Conservation (phyloP, 192 early-diverging fungal species). For the Chytriomyces sp. region DNA sequence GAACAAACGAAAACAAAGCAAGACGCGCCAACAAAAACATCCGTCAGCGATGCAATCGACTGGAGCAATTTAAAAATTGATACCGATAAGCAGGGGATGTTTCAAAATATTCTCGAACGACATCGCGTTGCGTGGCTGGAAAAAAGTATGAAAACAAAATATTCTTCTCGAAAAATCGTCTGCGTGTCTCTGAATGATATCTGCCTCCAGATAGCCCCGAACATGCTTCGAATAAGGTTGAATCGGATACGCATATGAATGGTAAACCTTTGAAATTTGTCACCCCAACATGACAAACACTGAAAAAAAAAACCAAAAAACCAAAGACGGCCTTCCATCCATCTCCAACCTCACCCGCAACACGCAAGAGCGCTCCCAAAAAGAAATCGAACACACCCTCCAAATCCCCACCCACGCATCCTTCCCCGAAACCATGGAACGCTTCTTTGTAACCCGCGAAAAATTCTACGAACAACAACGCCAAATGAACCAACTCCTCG, state of each 20-base stretch:
- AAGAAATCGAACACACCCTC: constrained; percentile 50
- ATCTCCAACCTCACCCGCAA: neutral
- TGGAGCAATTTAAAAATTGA: constrained; percentile 56
- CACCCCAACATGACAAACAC: no score
- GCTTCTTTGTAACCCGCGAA: constrained; percentile 52
- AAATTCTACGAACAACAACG: constrained; percentile 55
- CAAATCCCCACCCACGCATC: constrained; percentile 41
- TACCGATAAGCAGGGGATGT: constrained; percentile 53
- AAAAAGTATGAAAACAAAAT: constrained; percentile 11
- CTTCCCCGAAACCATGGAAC: constrained; percentile 44
- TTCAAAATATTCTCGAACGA: constrained; percentile 44
- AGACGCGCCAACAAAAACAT: constrained; percentile 26
- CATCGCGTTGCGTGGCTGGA: constrained; percentile 32
- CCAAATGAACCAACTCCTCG: constrained; percentile 48
- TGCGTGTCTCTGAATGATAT: neutral
- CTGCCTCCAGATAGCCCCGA: neutral
- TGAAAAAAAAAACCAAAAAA: no score
- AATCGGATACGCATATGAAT: neutral
- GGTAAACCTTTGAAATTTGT: neutral
- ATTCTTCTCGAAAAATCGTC: constrained; percentile 15
- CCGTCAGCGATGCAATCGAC: constrained; percentile 39
- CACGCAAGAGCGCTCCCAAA: constrained; percentile 22
- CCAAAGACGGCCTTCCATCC: neutral
- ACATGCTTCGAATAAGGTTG: neutral
- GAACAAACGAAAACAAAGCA: constrained; percentile 33